Evolutionary conservation across 192 early-diverging fungal species (phyloP).

Genomic region (Umbelopsis isabellina): DNA sequence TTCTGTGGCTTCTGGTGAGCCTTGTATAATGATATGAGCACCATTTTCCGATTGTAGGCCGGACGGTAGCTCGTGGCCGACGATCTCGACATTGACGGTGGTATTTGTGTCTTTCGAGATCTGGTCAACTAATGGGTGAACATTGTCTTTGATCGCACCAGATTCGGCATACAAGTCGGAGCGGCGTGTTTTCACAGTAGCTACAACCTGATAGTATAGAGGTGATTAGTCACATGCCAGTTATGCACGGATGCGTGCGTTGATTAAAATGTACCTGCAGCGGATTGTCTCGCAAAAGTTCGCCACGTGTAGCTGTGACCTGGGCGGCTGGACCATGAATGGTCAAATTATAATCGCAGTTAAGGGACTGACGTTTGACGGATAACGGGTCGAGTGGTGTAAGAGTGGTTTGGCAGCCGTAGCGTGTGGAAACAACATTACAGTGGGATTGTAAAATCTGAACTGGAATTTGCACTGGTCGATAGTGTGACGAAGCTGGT

Average conservation of each 20-base stretch:
- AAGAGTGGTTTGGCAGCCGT: slow-evolving; percentile 34
- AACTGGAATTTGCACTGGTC: slow-evolving; percentile 12
- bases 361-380: slow-evolving; percentile 26
- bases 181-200: slow-evolving; percentile 8
- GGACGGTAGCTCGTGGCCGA: neutral
- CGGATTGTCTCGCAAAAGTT: slow-evolving; percentile 49
- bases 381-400: slow-evolving; percentile 10
- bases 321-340: slow-evolving; percentile 45
- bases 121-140: neutral
- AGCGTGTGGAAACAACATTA: slow-evolving; percentile 25
- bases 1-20: slow-evolving; percentile 31
- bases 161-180: neutral
- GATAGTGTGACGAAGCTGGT: slow-evolving; percentile 35
- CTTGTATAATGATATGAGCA: slow-evolving; percentile 31
- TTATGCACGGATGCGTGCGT: neutral
- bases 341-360: slow-evolving; percentile 53
- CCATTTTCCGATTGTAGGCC: slow-evolving; percentile 31
- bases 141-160: neutral
- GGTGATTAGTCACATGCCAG: neutral
- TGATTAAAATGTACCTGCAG: slow-evolving; percentile 39
- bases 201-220: slow-evolving; percentile 2
- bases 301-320: slow-evolving; percentile 43
- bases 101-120: slow-evolving; percentile 18
- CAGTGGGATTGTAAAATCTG: slow-evolving; percentile 30
- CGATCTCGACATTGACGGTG: slow-evolving; percentile 19